Evolutionary conservation across 352 stramenopile genomes (phyloP).

Genomic region (Phytopythium mirpurense): DNA sequence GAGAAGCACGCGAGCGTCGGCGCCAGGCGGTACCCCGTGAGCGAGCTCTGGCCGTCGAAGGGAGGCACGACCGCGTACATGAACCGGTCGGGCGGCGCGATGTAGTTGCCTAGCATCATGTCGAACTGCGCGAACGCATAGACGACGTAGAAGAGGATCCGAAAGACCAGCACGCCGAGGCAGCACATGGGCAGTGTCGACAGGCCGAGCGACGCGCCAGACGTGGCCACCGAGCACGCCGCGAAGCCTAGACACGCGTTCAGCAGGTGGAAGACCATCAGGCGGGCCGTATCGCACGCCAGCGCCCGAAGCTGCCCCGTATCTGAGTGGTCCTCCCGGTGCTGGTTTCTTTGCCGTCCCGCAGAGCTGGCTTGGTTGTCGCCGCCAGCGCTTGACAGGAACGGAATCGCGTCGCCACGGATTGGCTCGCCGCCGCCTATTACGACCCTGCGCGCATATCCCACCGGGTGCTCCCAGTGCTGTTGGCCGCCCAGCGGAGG

Average conservation of each 20-base stretch:
- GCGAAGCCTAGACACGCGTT: conserved; percentile 52
- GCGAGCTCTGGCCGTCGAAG: conserved; percentile 9
- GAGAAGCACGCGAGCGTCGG: conserved; percentile 48
- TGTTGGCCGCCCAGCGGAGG: not conserved
- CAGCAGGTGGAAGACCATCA: conserved; percentile 51
- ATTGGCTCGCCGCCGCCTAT: not conserved
- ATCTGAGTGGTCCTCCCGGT: not conserved
- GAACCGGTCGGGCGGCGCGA: conserved; percentile 24
- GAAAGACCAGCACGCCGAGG: conserved; percentile 58
- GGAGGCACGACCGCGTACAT: conserved; percentile 29
- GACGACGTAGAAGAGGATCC: conserved; percentile 47
- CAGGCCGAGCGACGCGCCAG: conserved; percentile 30
- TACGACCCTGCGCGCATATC: not conserved
- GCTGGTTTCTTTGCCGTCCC: not conserved
- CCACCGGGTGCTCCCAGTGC: not conserved
- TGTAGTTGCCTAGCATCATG: conserved; percentile 38
- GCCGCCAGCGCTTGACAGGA: not conserved
- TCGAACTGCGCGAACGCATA: conserved; percentile 53
- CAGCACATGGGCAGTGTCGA: conserved; percentile 60
- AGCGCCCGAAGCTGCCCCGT: not conserved
- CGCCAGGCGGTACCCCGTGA: conserved; percentile 34
- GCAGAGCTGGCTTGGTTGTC: not conserved
- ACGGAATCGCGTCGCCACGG: not conserved
- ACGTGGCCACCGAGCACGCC: conserved; percentile 37
- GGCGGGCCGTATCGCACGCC: conserved; percentile 19